Base-by-base conservation (phyloP, 2,329 filamentous ascomycete genomes). In the Aspergillus sclerotialis region DNA sequence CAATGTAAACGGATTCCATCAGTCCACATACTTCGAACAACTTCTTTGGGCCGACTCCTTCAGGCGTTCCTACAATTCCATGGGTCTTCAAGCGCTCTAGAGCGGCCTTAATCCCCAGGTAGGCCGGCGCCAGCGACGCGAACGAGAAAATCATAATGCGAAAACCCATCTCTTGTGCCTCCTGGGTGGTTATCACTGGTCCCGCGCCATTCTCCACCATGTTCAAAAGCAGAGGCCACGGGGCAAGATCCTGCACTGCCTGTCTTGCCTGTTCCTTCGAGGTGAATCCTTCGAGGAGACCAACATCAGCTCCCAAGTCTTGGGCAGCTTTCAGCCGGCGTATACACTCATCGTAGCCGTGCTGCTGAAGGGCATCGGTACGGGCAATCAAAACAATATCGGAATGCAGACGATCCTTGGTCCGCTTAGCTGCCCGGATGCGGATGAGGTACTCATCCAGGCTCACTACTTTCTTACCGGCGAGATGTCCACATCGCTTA, bases 311-410 rank as follows among this genome's bases (percentile, higher is more conserved):
- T 2, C 63, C 63, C 12, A 60, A 46, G 2, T 58, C 55, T 6
- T 58, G 45, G 1, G 63, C 63, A 3, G 56, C 62, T 25, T 60
- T 56, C 19, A 65, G 43, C 4, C 63, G 55, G 13, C 35, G 40
- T 13, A 66, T 56, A 16, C 60, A 59, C 21, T 64, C 63, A 8
- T 65, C 63, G 32, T 62, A 66, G 7, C 63, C 63, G 35, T 58
- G 46, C 36, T 56, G 51, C 29, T 53, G 56, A 8, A 56, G 45
- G 8, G 59, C 57, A 35, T 66, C 62, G 1, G 63, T 67, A 8
- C 64, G 57, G 6, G 64, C 64, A 42, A 67, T 66, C n/a, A 67
- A 45, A 11, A 65, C 53, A 28, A 67, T 64, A 30, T 66, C 60
- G 7, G 58, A 63, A 18, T 49, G 49, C 27, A 57, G 44, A 3